Evolutionary conservation across 176 grass and related monocot genomes (phyloP), one percentile per base, ranked within the genome.

Genomic region (Stipa capillata): DNA sequence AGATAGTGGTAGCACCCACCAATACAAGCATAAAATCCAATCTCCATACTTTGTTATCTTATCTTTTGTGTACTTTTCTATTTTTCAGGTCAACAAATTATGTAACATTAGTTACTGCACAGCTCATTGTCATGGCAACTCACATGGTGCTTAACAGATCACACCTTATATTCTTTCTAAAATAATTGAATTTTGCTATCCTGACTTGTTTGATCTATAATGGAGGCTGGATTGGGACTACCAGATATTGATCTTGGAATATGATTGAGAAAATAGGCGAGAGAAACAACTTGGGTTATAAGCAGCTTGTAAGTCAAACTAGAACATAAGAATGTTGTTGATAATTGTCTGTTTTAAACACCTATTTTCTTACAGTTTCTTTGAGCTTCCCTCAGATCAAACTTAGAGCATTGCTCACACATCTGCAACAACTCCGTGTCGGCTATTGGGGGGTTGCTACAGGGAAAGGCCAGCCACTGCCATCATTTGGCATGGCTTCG

Each of bases 261-360:
- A 95, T 95, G 87, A 95, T 99, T 70, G 96, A 99, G 90, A 99
- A 95, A 93, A 93, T 99, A 87, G 85, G 92, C 7, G 96, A 95
- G 79, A 94, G 89, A 89, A 99, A 99, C 75, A 99, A 99, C 56
- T 86, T 99, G 77, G 96, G 92, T 76, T 99, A 92, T 83, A 95
- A 95, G 36, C 96, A 99, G 78, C 92, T 99, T 76, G 96, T 99
- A 87, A 93, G 96, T 90, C 32, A 77, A 81, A 68, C 57, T 77
- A 58, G 20, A 85, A 69, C 45, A 60, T 55, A 49, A 32, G 37
- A 57, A 58, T 8, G 40, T 72, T 69, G 16, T 79, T 54, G 13
- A 51, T 18, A 83, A 86, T 47, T 65, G 52, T 5, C 54, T 54
- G 8, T 55, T 74, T 79, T 37, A 63, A 21, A 65, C 27, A 35